Base-by-base conservation (phyloP, 2,329 filamentous ascomycete genomes). In the Penicillium sp. region DNA sequence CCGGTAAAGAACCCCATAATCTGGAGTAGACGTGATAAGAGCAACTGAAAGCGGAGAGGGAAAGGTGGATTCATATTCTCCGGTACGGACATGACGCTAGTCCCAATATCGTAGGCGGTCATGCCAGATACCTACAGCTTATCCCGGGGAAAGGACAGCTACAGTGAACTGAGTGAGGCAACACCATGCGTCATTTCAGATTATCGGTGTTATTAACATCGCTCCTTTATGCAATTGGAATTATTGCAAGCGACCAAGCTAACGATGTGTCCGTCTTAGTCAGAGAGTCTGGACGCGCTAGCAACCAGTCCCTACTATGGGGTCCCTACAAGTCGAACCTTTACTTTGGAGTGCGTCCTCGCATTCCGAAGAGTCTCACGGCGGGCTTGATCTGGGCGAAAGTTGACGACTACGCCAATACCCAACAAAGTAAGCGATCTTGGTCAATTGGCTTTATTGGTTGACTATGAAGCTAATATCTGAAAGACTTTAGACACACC, bases 321-420 rank as follows among this genome's bases (percentile, higher is more conserved):
- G 93, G 93, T 0, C 89, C 93, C 1, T 99, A 97, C 74, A 83
- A 89, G 60, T 87, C 92, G 0, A 96, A 96, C 64, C 72, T 97
- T 37, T 97, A 96, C 72, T 97, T 97, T 75, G 92, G 92, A 2
- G 81, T 95, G 30, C 81, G 89, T 16, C 89, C 92, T 38, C 81
- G 90, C 50, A 78, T 92, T 41, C 87, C 91, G 0, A 84, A 91
- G 66, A 91, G 88, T 61, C 70, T 97, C 58, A 83, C 86, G 71
- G 84, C 88, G 2, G 90, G 88, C 1, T 76, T 99, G 66, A 82
- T 97, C 75, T 99, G 93, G 93, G 83, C 84, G 4, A 86, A 87
- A 61, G 84, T 95, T 13, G 89, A 97, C 64, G 80, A 85, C 59
- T 96, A 86, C 70, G 73, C 77, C 35, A 82, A 83, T 53, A 81